phyloP scores from a whole-genome alignment of 1,284 basidiomycete species.

The Ganoderma lingzhi region DNA sequence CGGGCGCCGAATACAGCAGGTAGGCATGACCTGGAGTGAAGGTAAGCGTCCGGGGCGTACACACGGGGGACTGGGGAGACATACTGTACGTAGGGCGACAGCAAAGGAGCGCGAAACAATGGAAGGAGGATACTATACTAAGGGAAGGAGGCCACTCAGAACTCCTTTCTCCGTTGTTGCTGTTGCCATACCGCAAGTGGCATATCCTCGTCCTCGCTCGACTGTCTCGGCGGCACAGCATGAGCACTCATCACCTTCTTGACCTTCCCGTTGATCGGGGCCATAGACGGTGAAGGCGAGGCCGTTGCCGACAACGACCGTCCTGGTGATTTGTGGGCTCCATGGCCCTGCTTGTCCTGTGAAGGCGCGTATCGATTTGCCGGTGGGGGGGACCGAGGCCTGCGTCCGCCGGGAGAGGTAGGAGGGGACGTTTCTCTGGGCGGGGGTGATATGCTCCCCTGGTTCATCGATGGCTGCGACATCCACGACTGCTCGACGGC shows the following conservation, averaged over 20 bases:
- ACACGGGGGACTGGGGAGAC: background rate
- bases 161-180: slow-evolving; percentile 59
- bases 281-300: slow-evolving; percentile 48
- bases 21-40: background rate
- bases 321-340: slow-evolving; percentile 47
- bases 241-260: slow-evolving; percentile 75
- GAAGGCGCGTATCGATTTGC: slow-evolving; percentile 48
- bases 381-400: slow-evolving; percentile 50
- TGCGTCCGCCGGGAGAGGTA: slow-evolving; percentile 34
- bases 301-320: slow-evolving; percentile 76
- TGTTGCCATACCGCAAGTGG: slow-evolving; percentile 81
- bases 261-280: slow-evolving; percentile 58
- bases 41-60: background rate
- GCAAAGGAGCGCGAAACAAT: background rate
- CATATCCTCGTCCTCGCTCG: slow-evolving; percentile 76
- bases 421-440: slow-evolving; percentile 45
- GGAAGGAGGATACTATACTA: background rate
- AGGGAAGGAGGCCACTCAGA: slow-evolving; percentile 9
- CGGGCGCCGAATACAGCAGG: background rate
- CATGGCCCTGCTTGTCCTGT: slow-evolving; percentile 41
- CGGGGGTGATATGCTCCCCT: slow-evolving; percentile 45
- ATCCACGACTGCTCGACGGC: slow-evolving; percentile 44
- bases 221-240: slow-evolving; percentile 54
- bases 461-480: slow-evolving; percentile 24
- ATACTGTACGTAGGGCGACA: background rate